Evolutionary conservation across 2,329 filamentous ascomycete species (phyloP).

Genomic region (Stemphylium beticola): DNA sequence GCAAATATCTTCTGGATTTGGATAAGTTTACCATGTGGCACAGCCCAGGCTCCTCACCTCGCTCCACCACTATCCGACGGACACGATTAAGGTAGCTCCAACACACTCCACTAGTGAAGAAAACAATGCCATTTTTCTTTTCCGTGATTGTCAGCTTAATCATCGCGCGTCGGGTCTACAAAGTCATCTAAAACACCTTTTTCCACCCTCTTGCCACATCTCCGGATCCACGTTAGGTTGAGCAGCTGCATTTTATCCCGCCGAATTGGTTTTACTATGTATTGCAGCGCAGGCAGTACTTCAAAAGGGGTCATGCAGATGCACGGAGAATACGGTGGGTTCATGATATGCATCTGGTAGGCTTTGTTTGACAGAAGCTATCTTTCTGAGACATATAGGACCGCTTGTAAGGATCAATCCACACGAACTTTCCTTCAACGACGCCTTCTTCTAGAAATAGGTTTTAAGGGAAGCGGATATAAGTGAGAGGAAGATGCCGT

Average conservation of each 20-base stretch:
- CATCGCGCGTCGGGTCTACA: constrained; percentile 14
- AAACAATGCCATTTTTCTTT: neutral
- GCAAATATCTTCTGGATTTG: too few relatives aligned
- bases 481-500: constrained; percentile 1
- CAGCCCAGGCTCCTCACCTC: too few relatives aligned
- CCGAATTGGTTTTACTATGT: constrained; percentile 20
- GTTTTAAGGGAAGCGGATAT: neutral
- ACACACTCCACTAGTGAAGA: too few relatives aligned
- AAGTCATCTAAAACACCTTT: constrained; percentile 44
- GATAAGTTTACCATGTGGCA: too few relatives aligned
- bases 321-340: constrained; percentile 31
- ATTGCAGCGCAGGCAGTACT: constrained; percentile 27
- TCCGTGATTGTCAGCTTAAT: constrained; percentile 15
- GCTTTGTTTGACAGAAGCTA: neutral
- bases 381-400: constrained; percentile 3
- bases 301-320: constrained; percentile 37
- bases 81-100: neutral
- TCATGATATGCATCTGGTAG: too few relatives aligned
- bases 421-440: constrained; percentile 15
- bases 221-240: constrained; percentile 46
- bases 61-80: neutral
- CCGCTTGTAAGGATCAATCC: constrained; percentile 19
- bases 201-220: constrained; percentile 52
- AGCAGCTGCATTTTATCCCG: constrained; percentile 23
- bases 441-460: constrained; percentile 10